Base-by-base conservation (phyloP, 106 monocot species). In the Acorus calamus region DNA sequence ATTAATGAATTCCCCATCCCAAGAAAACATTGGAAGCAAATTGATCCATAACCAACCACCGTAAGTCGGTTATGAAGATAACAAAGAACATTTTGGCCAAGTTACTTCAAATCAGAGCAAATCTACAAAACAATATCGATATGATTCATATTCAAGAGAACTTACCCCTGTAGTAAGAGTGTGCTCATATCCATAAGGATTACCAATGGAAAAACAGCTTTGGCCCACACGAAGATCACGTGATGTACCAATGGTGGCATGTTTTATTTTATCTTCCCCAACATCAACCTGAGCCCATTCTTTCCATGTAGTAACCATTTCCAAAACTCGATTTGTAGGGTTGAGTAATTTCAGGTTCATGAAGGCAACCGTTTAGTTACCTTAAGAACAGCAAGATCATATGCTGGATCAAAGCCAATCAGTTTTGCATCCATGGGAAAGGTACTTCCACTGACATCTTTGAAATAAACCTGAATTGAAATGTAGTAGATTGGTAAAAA, bases 381-480 rank as follows among this genome's bases (percentile, higher is more conserved):
- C 86, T 94, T 89, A 53, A 94, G 69, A 69, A 89, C 84, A 55
- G 89, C 94, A 68, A 89, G 83, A 84, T 94, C 94, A 78, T 82
- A 80, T 9, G 84, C 63, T 56, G 81, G 82, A 78, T 94, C 94
- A 77, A 64, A 79, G 45, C 94, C 94, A 53, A 89, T 71, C 59
- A 94, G 84, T 70, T 75, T 89, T 9, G 77, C 89, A 57, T 89
- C 86, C 69, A 69, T 84, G 9, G 77, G 50, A 73, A 82, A 79
- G 4, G 66, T 72, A 47, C 59, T 74, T 2, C 89, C 94, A 63
- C 63, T 73, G 4, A 71, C 67, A 61, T 84, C 86, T 60, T 81
- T 64, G 61, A 94, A 58, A 55, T 73, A 86, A 43, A 94, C 84
- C 86, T 91, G 65, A 63, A 69, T 51, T 0, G 41, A 14, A 68